A percentile compares a stretch with the other conserved stretches of the same genome.
Evolutionary conservation across 2,329 filamentous ascomycete species (phyloP).

Genomic region (Hysterium pulicare): DNA sequence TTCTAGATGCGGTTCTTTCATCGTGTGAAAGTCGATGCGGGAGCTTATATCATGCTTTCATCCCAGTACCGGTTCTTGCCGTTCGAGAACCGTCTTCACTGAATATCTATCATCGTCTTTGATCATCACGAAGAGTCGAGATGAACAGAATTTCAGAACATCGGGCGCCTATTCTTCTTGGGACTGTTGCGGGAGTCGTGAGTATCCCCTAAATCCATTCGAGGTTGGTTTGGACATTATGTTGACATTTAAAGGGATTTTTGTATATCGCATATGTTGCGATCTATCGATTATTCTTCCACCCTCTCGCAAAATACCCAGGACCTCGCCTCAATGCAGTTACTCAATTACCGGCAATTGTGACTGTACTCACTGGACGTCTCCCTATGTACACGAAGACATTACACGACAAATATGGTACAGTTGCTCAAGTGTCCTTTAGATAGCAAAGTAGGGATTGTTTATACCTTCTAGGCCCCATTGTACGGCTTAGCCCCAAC

Average conservation of each 20-base stretch:
- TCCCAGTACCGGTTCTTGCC: too few relatives aligned
- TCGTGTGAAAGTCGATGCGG: too few relatives aligned
- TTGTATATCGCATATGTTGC: slow-evolving; percentile 5
- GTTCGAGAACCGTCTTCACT: too few relatives aligned
- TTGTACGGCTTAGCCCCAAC: slow-evolving; percentile 47
- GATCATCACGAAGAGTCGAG: too few relatives aligned
- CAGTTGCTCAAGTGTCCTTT: not conserved
- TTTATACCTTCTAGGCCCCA: slow-evolving; percentile 39
- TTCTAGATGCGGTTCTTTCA: too few relatives aligned
- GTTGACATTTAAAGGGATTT: not conserved
- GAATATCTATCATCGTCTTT: too few relatives aligned
- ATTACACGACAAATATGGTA: slow-evolving; percentile 21
- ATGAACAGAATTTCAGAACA: not conserved
- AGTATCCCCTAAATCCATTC: not conserved
- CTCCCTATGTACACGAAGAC: slow-evolving; percentile 16
- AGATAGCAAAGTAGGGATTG: too few relatives aligned
- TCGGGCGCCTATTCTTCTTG: slow-evolving; percentile 3
- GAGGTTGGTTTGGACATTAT: not conserved
- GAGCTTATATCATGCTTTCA: too few relatives aligned
- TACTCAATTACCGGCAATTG: slow-evolving; percentile 14
- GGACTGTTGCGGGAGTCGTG: slow-evolving; percentile 3
- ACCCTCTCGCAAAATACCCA: slow-evolving; percentile 13
- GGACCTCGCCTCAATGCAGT: slow-evolving; percentile 12
- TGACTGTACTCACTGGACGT: slow-evolving; percentile 11
- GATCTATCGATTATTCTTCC: slow-evolving; percentile 10